phyloP scores from a whole-genome alignment of 1,139 yeast genomes.

The Saccharomyces hybrid region DNA sequence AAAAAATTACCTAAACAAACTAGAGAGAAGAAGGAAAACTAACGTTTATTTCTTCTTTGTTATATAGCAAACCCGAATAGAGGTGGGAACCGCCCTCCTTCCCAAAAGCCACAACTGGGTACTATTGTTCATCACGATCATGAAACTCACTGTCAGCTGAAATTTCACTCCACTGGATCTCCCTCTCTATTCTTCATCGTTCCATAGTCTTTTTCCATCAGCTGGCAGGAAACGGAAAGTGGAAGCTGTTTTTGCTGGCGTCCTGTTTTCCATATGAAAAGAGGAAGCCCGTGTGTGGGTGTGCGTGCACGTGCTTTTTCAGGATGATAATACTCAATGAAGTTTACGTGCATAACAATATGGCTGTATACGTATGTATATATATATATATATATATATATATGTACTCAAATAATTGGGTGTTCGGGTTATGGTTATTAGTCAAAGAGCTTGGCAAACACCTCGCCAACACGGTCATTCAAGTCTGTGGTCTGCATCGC shows the following conservation, averaged over 20 bases:
- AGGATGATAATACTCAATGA: neutral
- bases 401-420: neutral
- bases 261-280: neutral
- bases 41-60: neutral
- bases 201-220: neutral
- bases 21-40: neutral
- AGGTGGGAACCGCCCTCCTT: neutral
- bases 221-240: neutral
- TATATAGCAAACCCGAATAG: neutral
- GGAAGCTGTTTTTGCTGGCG: neutral
- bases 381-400: neutral
- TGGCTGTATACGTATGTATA: neutral
- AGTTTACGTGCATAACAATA: neutral
- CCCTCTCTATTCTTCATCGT: neutral
- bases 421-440: too few species aligned
- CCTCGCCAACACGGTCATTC: conserved; percentile 57
- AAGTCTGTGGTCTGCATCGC: conserved; percentile 82
- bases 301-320: neutral
- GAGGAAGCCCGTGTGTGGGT: neutral
- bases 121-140: conserved; percentile 1
- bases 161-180: neutral
- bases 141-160: neutral
- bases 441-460: conserved; percentile 51
- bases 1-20: neutral
- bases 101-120: neutral